phyloP scores from a whole-genome alignment of 2,329 filamentous ascomycete species.

The Albophoma yamanashiensis region DNA sequence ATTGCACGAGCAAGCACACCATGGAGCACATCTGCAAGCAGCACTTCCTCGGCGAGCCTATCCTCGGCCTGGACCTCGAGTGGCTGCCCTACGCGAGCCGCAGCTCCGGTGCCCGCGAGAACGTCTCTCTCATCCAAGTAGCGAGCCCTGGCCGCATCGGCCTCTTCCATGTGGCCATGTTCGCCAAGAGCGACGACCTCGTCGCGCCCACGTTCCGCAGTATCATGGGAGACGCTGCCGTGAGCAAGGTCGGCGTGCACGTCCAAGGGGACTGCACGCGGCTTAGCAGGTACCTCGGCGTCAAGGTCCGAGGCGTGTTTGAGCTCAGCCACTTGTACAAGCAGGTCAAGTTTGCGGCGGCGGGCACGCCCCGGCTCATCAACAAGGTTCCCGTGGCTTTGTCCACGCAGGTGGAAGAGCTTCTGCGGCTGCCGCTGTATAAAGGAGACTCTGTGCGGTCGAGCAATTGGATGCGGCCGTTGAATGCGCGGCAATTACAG shows the following conservation, averaged over 20 bases:
- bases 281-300: constrained; percentile 51
- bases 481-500: constrained; percentile 55
- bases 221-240: constrained; percentile 58
- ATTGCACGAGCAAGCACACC: constrained; percentile 57
- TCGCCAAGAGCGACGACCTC: constrained; percentile 41
- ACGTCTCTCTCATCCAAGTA: constrained; percentile 75
- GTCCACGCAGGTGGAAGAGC: constrained; percentile 57
- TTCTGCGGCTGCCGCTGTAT: constrained; percentile 61
- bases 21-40: constrained; percentile 55
- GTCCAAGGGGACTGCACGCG: constrained; percentile 63
- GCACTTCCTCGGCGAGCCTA: constrained; percentile 55
- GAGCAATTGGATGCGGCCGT: constrained; percentile 59
- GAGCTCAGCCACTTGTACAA: constrained; percentile 79
- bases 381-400: constrained; percentile 58
- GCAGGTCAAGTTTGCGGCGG: constrained; percentile 56
- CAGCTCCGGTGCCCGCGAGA: constrained; percentile 44
- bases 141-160: constrained; percentile 67
- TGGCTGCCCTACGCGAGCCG: constrained; percentile 52
- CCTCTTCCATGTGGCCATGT: constrained; percentile 70
- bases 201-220: constrained; percentile 59
- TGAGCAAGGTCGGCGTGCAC: constrained; percentile 68
- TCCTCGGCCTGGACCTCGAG: constrained; percentile 86
- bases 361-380: constrained; percentile 40
- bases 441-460: constrained; percentile 61
- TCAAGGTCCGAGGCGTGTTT: constrained; percentile 57